Conservation (phyloP, 1,284 basidiomycete genomes). For the Trichosporon inkin region DNA sequence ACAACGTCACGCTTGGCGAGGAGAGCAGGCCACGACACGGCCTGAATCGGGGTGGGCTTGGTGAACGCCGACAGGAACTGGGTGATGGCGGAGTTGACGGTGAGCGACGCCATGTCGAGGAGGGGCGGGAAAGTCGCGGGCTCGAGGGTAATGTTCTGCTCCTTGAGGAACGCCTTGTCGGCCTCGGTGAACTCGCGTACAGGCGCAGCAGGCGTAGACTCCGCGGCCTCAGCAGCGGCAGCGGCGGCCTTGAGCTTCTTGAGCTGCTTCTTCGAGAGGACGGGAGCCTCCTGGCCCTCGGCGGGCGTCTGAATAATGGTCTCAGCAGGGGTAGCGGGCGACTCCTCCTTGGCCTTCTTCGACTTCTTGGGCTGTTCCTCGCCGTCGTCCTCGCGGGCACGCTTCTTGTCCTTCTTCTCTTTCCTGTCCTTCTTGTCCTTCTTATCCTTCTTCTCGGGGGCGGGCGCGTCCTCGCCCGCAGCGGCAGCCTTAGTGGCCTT, state of each 20-base stretch:
- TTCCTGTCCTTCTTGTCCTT: conserved; percentile 39
- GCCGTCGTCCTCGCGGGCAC: conserved; percentile 23
- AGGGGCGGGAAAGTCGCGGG: conserved; percentile 62
- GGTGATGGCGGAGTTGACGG: conserved; percentile 62
- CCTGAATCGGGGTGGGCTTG: conserved; percentile 91
- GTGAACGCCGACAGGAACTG: conserved; percentile 68
- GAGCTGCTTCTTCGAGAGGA: conserved; percentile 44
- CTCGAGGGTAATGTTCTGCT: conserved; percentile 71
- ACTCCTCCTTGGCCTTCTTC: conserved; percentile 35
- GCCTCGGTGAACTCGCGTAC: conserved; percentile 49
- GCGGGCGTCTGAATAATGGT: conserved; percentile 24
- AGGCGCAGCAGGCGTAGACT: conserved; percentile 30
- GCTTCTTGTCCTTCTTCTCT: conserved; percentile 44
- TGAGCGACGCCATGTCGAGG: conserved; percentile 67
- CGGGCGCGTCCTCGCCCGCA: conserved; percentile 21
- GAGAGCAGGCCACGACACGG: conserved; percentile 90
- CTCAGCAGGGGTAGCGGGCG: conserved; percentile 20
- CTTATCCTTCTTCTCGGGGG: conserved; percentile 37
- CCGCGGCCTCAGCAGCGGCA: conserved; percentile 25
- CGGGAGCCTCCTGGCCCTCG: conserved; percentile 13
- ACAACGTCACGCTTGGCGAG: conserved; percentile 81
- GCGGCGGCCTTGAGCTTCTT: conserved; percentile 43
- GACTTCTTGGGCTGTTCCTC: conserved; percentile 23
- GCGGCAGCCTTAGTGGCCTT: conserved; percentile 36
- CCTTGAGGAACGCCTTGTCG: conserved; percentile 62